Evolutionary conservation across 306 rosid genomes (phyloP).

Genomic region (Chamaecrista fasciculata): DNA sequence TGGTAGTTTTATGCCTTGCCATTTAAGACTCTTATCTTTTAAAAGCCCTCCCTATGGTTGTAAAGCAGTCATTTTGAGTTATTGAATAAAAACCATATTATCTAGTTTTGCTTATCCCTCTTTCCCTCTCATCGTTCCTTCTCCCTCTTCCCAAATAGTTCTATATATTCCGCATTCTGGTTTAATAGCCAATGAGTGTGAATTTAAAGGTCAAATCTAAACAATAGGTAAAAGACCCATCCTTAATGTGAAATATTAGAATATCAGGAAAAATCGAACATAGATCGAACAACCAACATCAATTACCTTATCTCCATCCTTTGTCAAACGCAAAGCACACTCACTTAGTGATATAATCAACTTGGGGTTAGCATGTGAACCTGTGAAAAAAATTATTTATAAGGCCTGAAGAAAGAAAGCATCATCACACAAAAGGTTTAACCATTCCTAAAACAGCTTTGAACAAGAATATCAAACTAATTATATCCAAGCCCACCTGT

Average conservation of each 20-base stretch:
- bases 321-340: slow-evolving; percentile 74
- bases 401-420: not conserved
- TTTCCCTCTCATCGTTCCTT: no score
- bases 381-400: slow-evolving; percentile 35
- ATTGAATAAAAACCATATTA: no score
- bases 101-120: no score
- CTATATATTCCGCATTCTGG: no score
- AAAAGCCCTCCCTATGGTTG: no score
- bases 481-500: slow-evolving; percentile 49
- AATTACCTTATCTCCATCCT: slow-evolving; percentile 88
- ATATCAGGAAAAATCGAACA: not conserved
- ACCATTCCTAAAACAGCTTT: not conserved
- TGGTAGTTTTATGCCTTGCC: no score
- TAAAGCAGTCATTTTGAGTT: no score
- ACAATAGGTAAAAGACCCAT: not conserved
- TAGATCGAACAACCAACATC: not conserved
- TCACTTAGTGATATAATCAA: slow-evolving; percentile 54
- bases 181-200: not conserved
- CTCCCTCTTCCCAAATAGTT: no score
- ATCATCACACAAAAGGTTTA: not conserved
- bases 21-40: no score
- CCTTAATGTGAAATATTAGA: slow-evolving; percentile 16
- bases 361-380: slow-evolving; percentile 42
- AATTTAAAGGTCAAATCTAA: not conserved
- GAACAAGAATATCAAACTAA: slow-evolving; percentile 13